Evolutionary conservation across 2,329 filamentous ascomycete genomes (phyloP), one percentile per base, ranked within the genome.

Genomic region (Scortechinia acanthostroma): DNA sequence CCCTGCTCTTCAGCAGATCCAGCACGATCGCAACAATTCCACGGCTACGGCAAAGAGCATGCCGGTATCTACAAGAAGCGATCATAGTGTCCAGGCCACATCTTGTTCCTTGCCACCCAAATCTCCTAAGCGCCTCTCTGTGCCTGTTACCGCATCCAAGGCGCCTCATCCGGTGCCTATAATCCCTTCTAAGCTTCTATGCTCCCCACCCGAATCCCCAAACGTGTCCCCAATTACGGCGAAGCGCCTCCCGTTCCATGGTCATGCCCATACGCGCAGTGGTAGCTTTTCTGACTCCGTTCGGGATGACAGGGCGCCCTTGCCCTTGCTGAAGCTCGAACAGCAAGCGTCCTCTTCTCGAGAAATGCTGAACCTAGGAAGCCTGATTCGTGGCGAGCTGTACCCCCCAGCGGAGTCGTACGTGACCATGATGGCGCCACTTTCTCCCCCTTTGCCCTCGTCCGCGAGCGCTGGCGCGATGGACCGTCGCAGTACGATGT

Each of bases 241-340:
- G 20, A 40, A 19, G 17, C 35, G 20, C 25, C 25, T 10, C 20
- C 35, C 35, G 6, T 40, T 40, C 35, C 17, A 40, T 13, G 17
- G 10, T 19, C 35, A 40, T 40, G 35, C 10, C 35, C 35, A 40
- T 19, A 40, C 14, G 17, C 10, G 35, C 10, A 40, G 35, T 19
- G 35, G 35, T 17, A 40, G 35, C 20, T 40, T 40, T 19, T 40
- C 35, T 40, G 35, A 40, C 17, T 40, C 35, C 13, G 35, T 40
- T 40, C 35, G 35, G 6, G 35, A 40, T 40, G 35, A 40, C 17
- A 13, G 35, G 6, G 10, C 17, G 6, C 35, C 35, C 6, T 13
- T 40, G 35, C 35, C 35, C 6, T 10, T 40, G 10, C 25, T 30
- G 10, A 30, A 30, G n/a, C 25, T 30, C n/a, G 25, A 30, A 10